Percentiles rank a stretch among this genome's conserved stretches.
phyloP scores from a whole-genome alignment of 2,329 filamentous ascomycete genomes.

The Fusarium torreyae region DNA sequence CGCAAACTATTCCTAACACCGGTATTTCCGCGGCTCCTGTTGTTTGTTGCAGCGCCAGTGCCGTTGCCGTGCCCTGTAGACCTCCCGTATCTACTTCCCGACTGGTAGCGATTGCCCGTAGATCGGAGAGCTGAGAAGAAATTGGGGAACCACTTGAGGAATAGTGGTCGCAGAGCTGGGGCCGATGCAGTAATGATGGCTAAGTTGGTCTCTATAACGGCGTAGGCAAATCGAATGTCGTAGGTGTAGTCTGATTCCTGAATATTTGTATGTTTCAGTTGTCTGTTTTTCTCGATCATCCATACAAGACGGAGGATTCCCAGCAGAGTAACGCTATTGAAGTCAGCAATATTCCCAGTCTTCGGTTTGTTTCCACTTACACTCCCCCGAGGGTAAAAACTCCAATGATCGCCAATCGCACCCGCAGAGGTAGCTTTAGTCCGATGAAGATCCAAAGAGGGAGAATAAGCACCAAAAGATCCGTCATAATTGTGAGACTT shows the following conservation, averaged over 20 bases:
- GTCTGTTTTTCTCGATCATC: conserved; percentile 45
- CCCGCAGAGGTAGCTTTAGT: conserved; percentile 56
- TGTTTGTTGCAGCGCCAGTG: not conserved
- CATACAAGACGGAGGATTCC: conserved; percentile 54
- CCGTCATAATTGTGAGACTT: conserved; percentile 59
- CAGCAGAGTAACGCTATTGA: conserved; percentile 52
- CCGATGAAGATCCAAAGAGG: conserved; percentile 60
- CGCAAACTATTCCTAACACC: conserved; percentile 18
- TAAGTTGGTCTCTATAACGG: conserved; percentile 56
- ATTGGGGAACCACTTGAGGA: conserved; percentile 54
- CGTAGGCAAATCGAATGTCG: conserved; percentile 54
- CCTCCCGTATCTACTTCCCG: conserved; percentile 28
- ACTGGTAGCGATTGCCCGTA: conserved; percentile 28
- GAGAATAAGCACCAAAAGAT: conserved; percentile 57
- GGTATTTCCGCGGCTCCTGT: conserved; percentile 17
- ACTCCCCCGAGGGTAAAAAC: conserved; percentile 58
- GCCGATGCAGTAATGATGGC: conserved; percentile 57
- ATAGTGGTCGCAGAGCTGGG: conserved; percentile 55
- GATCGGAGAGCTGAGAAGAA: conserved; percentile 49
- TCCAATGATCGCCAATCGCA: conserved; percentile 57
- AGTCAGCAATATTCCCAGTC: conserved; percentile 3
- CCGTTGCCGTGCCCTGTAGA: conserved; percentile 10
- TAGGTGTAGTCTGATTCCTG: conserved; percentile 44
- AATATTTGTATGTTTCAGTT: conserved; percentile 4
- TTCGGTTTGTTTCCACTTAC: conserved; percentile 47